These are phyloP conservation scores for Ligustrum vulgare DNA, from an alignment of 257 asterid species.

Conservation along the genomic window DNA sequence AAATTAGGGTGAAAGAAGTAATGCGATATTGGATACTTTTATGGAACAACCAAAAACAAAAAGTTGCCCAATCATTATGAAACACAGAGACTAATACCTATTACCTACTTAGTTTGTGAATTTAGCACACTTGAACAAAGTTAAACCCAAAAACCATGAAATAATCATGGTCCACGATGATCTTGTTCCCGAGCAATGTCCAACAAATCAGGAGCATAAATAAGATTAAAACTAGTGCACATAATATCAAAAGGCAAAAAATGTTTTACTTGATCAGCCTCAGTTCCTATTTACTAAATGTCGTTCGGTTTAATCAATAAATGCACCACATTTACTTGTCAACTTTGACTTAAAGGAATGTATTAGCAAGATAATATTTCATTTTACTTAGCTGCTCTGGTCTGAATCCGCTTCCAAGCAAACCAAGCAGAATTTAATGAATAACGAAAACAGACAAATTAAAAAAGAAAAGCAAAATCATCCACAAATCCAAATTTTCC, in stretches of 20 bases:
- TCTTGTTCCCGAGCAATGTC: constrained; percentile 5
- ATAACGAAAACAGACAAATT: neutral
- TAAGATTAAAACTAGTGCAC: neutral
- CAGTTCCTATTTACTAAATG: constrained; percentile 1
- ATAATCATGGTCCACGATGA: neutral
- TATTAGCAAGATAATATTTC: neutral
- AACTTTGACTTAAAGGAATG: neutral
- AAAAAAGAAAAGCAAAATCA: neutral
- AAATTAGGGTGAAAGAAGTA: neutral
- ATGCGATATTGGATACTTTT: neutral
- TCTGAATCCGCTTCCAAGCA: constrained; percentile 1
- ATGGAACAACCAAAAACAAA: neutral
- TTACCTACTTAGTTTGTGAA: neutral
- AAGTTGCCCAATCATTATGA: neutral
- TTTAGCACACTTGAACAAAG: neutral
- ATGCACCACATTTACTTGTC: constrained; percentile 9
- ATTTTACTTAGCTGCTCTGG: neutral
- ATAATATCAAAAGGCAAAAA: neutral
- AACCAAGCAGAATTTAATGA: neutral
- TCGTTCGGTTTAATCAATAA: neutral
- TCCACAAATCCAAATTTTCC: constrained; percentile 1
- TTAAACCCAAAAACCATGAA: neutral
- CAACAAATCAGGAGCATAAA: neutral
- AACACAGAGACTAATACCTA: no score
- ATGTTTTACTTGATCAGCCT: neutral